Conservation (phyloP, 2,329 filamentous ascomycete species). For the Bimuria novae-zelandiae region DNA sequence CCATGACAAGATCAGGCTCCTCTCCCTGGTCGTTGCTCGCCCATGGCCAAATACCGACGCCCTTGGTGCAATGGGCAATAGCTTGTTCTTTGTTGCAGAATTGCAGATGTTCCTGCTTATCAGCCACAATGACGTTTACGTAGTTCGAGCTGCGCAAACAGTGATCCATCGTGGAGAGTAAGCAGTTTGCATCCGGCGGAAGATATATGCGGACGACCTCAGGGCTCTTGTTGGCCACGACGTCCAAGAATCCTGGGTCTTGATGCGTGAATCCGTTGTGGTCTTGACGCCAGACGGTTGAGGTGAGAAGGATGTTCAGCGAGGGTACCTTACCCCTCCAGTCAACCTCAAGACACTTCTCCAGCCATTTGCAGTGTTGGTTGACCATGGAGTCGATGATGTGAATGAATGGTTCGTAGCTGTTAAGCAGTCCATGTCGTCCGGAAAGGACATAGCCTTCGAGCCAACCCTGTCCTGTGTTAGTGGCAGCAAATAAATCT, state of each 20-base stretch:
- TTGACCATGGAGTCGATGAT: conserved; percentile 87
- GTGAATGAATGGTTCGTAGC: conserved; percentile 82
- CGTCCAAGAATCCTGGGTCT: conserved; percentile 78
- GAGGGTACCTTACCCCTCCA: conserved; percentile 76
- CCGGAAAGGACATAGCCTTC: conserved; percentile 79
- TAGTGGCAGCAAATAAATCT: conserved; percentile 10
- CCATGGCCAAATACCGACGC: conserved; percentile 77
- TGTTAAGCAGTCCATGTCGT: conserved; percentile 76
- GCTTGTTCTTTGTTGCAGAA: conserved; percentile 75
- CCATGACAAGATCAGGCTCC: conserved; percentile 77
- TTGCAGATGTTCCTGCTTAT: conserved; percentile 80
- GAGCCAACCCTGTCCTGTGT: conserved; percentile 60
- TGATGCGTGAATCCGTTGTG: conserved; percentile 86
- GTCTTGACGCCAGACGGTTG: conserved; percentile 80
- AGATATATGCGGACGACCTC: conserved; percentile 82
- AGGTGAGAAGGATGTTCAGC: conserved; percentile 78
- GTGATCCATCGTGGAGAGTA: conserved; percentile 76
- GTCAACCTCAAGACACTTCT: conserved; percentile 78
- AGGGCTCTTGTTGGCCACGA: conserved; percentile 78
- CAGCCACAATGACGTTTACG: conserved; percentile 79
- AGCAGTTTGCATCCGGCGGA: conserved; percentile 77
- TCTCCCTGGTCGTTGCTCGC: conserved; percentile 71
- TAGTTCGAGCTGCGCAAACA: conserved; percentile 76
- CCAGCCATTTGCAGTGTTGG: conserved; percentile 84
- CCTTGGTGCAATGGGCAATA: conserved; percentile 76